These are phyloP conservation scores for Trematosphaeria pertusa DNA, from an alignment of 2,329 filamentous ascomycete species.

Conservation along the genomic window DNA sequence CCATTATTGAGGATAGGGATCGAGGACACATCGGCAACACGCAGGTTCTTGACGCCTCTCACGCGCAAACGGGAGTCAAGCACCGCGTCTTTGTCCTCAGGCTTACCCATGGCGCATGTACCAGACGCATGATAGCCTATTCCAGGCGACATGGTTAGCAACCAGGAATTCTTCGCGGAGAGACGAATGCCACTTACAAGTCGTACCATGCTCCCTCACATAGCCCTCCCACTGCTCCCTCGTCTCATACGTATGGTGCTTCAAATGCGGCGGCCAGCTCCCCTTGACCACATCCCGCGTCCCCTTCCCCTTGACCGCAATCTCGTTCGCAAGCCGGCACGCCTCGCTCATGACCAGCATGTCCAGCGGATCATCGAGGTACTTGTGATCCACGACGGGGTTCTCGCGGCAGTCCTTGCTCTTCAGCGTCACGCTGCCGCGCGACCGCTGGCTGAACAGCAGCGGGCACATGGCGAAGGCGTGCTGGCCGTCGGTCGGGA, in stretches of 20 bases:
- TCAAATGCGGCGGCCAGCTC: slow-evolving; percentile 62
- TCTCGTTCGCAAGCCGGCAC: slow-evolving; percentile 66
- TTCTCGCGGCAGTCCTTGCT: slow-evolving; percentile 57
- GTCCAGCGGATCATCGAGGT: slow-evolving; percentile 64
- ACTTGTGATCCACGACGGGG: slow-evolving; percentile 66
- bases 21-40: slow-evolving; percentile 36
- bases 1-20: slow-evolving; percentile 40
- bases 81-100: slow-evolving; percentile 41
- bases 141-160: background rate
- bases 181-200: slow-evolving; percentile 57
- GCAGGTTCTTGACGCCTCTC: slow-evolving; percentile 27
- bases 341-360: slow-evolving; percentile 62
- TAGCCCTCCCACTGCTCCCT: slow-evolving; percentile 66
- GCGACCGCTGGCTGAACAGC: slow-evolving; percentile 64
- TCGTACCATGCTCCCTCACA: slow-evolving; percentile 66
- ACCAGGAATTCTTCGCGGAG: background rate
- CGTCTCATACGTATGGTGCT: slow-evolving; percentile 60
- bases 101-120: slow-evolving; percentile 63
- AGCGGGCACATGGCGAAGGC: slow-evolving; percentile 66
- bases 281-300: slow-evolving; percentile 67
- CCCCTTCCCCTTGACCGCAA: slow-evolving; percentile 63
- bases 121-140: slow-evolving; percentile 61
- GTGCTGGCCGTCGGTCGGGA: slow-evolving; percentile 60
- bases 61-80: slow-evolving; percentile 45
- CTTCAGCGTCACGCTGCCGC: slow-evolving; percentile 62